Evolutionary conservation across 352 stramenopile genomes (phyloP), one percentile per base, ranked within the genome.

Genomic region (Globisporangium recalcitrans): DNA sequence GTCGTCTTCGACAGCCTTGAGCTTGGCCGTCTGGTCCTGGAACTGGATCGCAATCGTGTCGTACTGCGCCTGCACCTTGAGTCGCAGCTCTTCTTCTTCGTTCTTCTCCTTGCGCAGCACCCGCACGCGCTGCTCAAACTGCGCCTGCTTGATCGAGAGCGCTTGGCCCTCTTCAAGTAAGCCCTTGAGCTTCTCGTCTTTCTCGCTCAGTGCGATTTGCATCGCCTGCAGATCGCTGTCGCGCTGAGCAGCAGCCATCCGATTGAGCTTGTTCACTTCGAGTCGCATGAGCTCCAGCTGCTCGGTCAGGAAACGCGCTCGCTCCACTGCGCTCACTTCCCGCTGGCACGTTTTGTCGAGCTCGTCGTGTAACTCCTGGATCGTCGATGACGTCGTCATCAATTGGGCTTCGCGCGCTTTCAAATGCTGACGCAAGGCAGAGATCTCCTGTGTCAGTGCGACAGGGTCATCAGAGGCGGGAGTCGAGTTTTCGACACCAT

Each of bases 101-200:
- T 89, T 87, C 58, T 90, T 92, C 60, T 94, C 85, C 32, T 87
- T 88, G 14, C 85, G 81, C 1, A 94, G 52, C 16, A 79, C 67
- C 2, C 85, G 81, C 22, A 92, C 61, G 13, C 85, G 73, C 26
- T 88, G 75, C 56, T 94, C 85, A 26, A 87, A 69, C 57, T 91
- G 82, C 16, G 78, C 74, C 54, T 91, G 79, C 68, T 94, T 94
- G 10, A 92, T 70, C 1, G 82, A 92, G 1, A 94, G 68, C 5
- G 82, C 72, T 36, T 92, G 77, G 0, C 85, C 85, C 74, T 94
- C 85, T 24, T 89, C 81, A 4, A 94, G 55, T 16, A 94, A 58
- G 6, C 70, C 79, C 62, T 77, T 74, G 4, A 94, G 62, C 63
- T 88, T 86, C 29, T 78, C 70, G 42, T 94, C 85, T 58, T 94